phyloP scores from a whole-genome alignment of 306 rosid genomes.

The Nissolia schottii region DNA sequence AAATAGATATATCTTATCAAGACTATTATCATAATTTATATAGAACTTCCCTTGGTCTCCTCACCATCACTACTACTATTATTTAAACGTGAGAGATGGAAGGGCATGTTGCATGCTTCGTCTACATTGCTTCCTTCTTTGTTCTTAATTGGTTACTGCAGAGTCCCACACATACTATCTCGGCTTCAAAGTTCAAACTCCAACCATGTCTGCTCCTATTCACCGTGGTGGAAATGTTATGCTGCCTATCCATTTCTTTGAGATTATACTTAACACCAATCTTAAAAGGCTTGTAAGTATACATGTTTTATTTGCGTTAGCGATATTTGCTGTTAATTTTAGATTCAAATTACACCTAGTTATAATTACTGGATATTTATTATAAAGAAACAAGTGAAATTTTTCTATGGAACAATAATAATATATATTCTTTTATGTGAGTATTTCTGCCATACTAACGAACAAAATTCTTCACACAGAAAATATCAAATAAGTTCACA shows the following conservation, averaged over 20 bases:
- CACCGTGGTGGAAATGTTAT: neutral
- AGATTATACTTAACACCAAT: slow-evolving; percentile 1
- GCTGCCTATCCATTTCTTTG: neutral
- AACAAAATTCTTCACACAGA: neutral
- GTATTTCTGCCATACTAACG: neutral
- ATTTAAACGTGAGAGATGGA: too few relatives aligned
- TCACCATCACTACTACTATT: too few relatives aligned
- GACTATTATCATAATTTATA: too few relatives aligned
- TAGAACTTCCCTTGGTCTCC: too few relatives aligned
- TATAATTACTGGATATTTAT: neutral
- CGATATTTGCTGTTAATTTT: neutral
- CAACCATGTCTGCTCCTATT: neutral
- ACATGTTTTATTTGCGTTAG: neutral
- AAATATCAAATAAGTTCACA: neutral
- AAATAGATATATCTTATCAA: too few relatives aligned
- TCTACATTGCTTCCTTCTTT: neutral
- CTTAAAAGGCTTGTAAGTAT: neutral
- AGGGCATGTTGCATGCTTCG: too few relatives aligned
- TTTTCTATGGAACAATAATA: too few relatives aligned
- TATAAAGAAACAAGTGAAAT: neutral
- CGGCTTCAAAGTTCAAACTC: neutral
- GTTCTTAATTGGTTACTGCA: neutral
- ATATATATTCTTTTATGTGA: too few relatives aligned
- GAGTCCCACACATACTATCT: neutral
- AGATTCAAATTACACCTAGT: neutral